Conservation (phyloP, 805 yeast genomes). For the Metschnikowia continentalis region DNA sequence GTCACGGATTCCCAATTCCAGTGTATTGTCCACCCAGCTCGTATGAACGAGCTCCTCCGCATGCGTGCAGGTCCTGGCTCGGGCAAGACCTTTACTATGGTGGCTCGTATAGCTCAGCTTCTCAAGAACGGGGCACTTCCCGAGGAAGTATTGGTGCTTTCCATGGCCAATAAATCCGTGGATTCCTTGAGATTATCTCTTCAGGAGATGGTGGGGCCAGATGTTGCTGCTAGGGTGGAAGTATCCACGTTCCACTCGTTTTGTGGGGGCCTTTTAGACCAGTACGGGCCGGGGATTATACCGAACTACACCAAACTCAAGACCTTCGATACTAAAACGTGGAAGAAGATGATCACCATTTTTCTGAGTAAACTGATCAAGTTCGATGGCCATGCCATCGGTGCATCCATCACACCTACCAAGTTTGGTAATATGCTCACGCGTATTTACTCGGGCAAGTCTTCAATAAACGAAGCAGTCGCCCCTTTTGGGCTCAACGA, state of each 20-base stretch:
- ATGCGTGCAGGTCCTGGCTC: constrained; percentile 72
- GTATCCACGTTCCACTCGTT: constrained; percentile 73
- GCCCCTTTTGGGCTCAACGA: constrained; percentile 21
- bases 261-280: constrained; percentile 47
- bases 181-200: constrained; percentile 38
- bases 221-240: constrained; percentile 69
- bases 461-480: constrained; percentile 23
- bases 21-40: constrained; percentile 42
- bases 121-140: constrained; percentile 42
- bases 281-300: constrained; percentile 22
- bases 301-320: constrained; percentile 15
- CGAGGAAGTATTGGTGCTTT: constrained; percentile 53
- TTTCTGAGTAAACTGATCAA: constrained; percentile 35
- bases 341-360: constrained; percentile 36
- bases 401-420: constrained; percentile 22
- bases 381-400: constrained; percentile 22
- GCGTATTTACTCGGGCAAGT: constrained; percentile 21
- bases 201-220: constrained; percentile 30
- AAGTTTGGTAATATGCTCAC: constrained; percentile 24
- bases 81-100: constrained; percentile 63
- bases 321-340: constrained; percentile 52
- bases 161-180: constrained; percentile 69
- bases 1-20: constrained; percentile 43
- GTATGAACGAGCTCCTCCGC: constrained; percentile 40
- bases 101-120: constrained; percentile 48